These are phyloP conservation scores for Skeletonema menzelii DNA, from an alignment of 108 stramenopile species.

Conservation along the genomic window DNA sequence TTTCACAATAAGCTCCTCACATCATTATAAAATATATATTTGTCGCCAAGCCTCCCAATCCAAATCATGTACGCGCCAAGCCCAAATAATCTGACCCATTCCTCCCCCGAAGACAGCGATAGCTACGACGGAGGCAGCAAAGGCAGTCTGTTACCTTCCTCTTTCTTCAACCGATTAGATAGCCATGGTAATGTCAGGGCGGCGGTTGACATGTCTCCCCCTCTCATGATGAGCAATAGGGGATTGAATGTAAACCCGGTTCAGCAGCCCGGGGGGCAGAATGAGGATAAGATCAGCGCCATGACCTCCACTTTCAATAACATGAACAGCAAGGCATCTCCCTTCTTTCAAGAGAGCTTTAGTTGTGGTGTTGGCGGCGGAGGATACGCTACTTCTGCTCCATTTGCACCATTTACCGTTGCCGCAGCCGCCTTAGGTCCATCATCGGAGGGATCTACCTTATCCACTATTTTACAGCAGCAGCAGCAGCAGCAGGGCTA, in stretches of 20 bases:
- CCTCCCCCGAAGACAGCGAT: neutral
- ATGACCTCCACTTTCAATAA: neutral
- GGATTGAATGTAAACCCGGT: too few species aligned
- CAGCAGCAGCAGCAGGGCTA: neutral
- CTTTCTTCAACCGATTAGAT: neutral
- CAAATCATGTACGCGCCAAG: neutral
- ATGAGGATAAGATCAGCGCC: neutral
- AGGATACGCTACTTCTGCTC: neutral
- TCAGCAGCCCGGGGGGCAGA: neutral
- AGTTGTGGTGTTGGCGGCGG: neutral
- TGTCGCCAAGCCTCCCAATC: too few species aligned
- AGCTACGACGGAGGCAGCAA: neutral
- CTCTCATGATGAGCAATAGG: too few species aligned
- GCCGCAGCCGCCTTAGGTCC: too few species aligned
- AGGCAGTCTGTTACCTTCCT: too few species aligned
- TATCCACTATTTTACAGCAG: neutral
- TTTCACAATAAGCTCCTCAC: too few species aligned
- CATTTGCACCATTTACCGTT: too few species aligned
- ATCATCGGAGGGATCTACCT: neutral
- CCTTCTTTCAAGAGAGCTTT: too few species aligned
- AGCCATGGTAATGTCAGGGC: neutral
- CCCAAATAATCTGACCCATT: neutral
- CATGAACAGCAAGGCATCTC: neutral
- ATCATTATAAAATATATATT: too few species aligned
- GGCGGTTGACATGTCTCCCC: too few species aligned